A percentile compares a stretch with the other conserved stretches of the same genome.
Conservation (phyloP, 768 basidiomycete genomes). For the Rhizopogon vesiculosus region DNA sequence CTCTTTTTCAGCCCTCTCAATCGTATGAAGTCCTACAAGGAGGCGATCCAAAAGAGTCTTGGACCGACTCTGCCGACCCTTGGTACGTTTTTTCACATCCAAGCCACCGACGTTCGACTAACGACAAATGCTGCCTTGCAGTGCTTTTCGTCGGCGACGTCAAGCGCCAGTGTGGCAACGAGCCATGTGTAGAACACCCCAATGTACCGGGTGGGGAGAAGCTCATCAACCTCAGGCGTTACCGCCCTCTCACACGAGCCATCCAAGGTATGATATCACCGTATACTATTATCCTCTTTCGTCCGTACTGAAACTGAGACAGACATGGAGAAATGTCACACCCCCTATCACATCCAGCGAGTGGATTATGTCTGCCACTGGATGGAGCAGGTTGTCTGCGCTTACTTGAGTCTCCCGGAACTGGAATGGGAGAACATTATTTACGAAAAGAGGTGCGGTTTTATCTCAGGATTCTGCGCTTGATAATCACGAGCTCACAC, state of each 20-base stretch:
- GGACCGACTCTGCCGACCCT: slow-evolving; percentile 23
- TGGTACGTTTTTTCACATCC: background rate
- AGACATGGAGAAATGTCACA: slow-evolving; percentile 46
- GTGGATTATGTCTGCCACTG: slow-evolving; percentile 34
- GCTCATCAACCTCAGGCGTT: slow-evolving; percentile 36
- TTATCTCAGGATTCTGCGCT: background rate
- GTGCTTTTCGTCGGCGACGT: slow-evolving; percentile 29
- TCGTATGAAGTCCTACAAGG: slow-evolving; percentile 25
- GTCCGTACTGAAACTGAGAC: background rate
- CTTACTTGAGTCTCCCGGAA: slow-evolving; percentile 22
- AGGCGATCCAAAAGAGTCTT: slow-evolving; percentile 22
- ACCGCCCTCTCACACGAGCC: slow-evolving; percentile 34
- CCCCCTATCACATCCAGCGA: slow-evolving; percentile 34
- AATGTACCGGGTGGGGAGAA: slow-evolving; percentile 15
- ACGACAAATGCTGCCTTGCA: background rate
- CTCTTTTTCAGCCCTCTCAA: slow-evolving; percentile 7
- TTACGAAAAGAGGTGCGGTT: slow-evolving; percentile 23
- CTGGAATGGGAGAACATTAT: slow-evolving; percentile 23
- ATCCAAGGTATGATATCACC: slow-evolving; percentile 30
- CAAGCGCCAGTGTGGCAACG: slow-evolving; percentile 28
- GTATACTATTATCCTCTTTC: background rate
- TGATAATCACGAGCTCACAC: background rate
- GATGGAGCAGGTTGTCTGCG: slow-evolving; percentile 29
- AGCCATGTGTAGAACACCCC: slow-evolving; percentile 21
- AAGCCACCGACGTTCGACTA: background rate